Evolutionary conservation across 176 grass and related monocot genomes (phyloP), one percentile per base, ranked within the genome.

Genomic region (Elymus sibiricus): DNA sequence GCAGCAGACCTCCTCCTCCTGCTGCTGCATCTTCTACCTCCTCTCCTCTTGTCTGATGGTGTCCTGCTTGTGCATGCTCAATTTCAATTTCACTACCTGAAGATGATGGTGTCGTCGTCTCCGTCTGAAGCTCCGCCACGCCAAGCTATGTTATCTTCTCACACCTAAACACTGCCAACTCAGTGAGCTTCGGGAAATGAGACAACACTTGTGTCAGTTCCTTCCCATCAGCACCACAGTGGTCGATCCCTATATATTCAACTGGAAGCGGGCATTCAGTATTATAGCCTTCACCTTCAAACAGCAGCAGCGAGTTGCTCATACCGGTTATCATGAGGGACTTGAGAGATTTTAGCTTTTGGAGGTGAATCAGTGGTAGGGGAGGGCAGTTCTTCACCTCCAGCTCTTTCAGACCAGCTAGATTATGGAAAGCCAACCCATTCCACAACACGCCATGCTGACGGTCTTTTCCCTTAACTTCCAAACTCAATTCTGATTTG

Each of bases 181-280:
- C 0, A 1, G 12, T 21, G 5, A 85, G 87, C 5, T 51, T 71
- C 0, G n/a, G n/a, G 5, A 79, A 73, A 47, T 25, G 25, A 51
- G 65, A 40, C 0, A 88, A 15, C 7, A 72, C 0, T 1, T 25
- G 53, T 2, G 65, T 79, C 25, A 88, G 4, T 25, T 79, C 81
- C n/a, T 51, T 51, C 19, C 77, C 76, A 5, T 10, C 35, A 16
- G 51, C 37, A 87, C 0, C 26, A 7, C 62, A 88, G 0, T 2
- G 0, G 0, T 0, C 0, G 5, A 82, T 82, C 1, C 0, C 0
- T 2, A 88, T 0, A 0, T 0, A 0, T 19, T 83, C 72, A 47
- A 83, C 35, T 35, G 62, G 47, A 77, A 82, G 51, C 4, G 29
- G 0, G 6, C 16, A 69, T 21, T 2, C 24, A 16, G 12, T 1